A percentile compares a stretch with the other conserved stretches of the same genome.
Evolutionary conservation across 2,329 filamentous ascomycete species (phyloP).

Genomic region (Colletotrichum destructivum): DNA sequence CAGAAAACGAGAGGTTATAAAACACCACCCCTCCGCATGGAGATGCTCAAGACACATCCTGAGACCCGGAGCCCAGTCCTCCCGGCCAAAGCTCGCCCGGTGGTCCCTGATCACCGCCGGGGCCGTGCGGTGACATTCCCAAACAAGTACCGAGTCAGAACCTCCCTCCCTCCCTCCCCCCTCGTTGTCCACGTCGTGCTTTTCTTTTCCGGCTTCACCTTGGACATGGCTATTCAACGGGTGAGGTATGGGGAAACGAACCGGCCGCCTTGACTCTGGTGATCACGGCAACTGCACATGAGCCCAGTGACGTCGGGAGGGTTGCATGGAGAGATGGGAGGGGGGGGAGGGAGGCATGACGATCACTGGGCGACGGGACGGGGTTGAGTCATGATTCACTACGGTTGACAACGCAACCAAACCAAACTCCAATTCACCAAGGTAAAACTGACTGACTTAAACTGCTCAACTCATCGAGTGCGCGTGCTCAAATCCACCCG

Average conservation of each 20-base stretch:
- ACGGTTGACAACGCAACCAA: not conserved
- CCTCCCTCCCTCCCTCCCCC: not conserved
- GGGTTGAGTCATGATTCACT: constrained; percentile 12
- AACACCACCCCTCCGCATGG: constrained; percentile 12
- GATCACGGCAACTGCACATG: constrained; percentile 1
- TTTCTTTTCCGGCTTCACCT: not conserved
- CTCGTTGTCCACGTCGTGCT: no score
- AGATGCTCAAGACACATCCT: constrained; percentile 32
- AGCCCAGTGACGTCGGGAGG: constrained; percentile 7
- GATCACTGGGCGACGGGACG: not conserved
- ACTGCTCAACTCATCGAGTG: no score
- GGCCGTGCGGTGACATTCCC: constrained; percentile 28
- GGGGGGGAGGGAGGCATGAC: not conserved
- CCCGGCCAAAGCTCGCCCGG: constrained; percentile 19
- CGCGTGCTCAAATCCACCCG: no score
- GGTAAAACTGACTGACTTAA: no score
- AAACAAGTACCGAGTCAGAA: constrained; percentile 38
- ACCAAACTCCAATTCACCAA: no score
- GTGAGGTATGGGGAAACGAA: not conserved
- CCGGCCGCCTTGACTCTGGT: constrained; percentile 11
- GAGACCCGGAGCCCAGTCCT: constrained; percentile 39
- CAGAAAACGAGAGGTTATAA: not conserved
- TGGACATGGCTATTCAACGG: not conserved
- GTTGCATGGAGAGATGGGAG: constrained; percentile 20
- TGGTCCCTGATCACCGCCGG: constrained; percentile 28